Percentiles rank a stretch among this genome's conserved stretches.
phyloP scores from a whole-genome alignment of 2,329 filamentous ascomycete species.

The Sporothrix globosa region DNA sequence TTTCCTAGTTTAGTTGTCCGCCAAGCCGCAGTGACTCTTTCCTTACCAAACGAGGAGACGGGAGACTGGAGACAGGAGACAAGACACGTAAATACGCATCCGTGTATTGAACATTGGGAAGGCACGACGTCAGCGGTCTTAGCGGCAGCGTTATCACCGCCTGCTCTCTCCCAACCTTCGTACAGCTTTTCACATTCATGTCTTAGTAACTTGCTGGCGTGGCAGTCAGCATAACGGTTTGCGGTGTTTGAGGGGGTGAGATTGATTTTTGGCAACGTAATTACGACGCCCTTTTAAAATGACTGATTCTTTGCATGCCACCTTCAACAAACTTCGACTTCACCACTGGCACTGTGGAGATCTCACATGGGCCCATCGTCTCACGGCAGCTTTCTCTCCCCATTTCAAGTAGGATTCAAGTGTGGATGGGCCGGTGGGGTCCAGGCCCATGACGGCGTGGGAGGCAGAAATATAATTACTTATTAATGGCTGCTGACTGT shows the following conservation, averaged over 20 bases:
- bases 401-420: background rate
- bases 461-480: background rate
- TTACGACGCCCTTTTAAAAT: too few relatives aligned
- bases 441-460: background rate
- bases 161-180: too few relatives aligned
- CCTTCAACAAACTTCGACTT: background rate
- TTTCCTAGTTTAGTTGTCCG: background rate
- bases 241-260: background rate
- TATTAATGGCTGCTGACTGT: background rate
- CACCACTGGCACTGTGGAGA: background rate
- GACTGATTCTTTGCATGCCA: too few relatives aligned
- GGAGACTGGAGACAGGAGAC: background rate
- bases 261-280: too few relatives aligned
- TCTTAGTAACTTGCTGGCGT: background rate
- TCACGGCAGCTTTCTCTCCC: background rate
- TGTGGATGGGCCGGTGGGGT: background rate
- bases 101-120: background rate
- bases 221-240: background rate
- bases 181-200: background rate
- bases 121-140: background rate
- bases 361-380: background rate
- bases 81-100: slow-evolving; percentile 4
- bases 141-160: slow-evolving; percentile 10
- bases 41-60: background rate
- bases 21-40: background rate